Percentiles rank a stretch among this genome's conserved stretches.
These are phyloP conservation scores for Pseudopithomyces chartarum DNA, from an alignment of 2,329 filamentous ascomycete species.

Conservation along the genomic window DNA sequence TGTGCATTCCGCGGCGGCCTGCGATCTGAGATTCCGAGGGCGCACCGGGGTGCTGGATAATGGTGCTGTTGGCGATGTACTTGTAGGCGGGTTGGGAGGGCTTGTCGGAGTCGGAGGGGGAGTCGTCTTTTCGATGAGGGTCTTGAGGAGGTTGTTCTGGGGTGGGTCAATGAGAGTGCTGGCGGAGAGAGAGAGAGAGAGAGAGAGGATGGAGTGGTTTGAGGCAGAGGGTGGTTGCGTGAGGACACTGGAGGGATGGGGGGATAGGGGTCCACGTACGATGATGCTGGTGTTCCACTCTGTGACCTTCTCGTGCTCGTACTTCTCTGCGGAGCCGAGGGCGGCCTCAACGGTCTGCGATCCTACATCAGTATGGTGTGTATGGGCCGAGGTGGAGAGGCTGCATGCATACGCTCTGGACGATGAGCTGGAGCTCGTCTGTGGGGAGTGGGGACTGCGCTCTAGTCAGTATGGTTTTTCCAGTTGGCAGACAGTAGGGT, in stretches of 20 bases:
- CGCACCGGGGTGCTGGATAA: slow-evolving; percentile 81
- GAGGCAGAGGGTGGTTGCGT: slow-evolving; percentile 19
- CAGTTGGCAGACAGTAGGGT: background rate
- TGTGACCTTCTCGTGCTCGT: slow-evolving; percentile 84
- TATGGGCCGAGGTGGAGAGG: background rate
- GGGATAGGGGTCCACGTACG: slow-evolving; percentile 60
- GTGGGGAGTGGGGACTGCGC: slow-evolving; percentile 39
- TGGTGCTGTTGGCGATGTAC: slow-evolving; percentile 96
- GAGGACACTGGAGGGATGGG: slow-evolving; percentile 3
- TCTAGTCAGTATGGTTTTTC: slow-evolving; percentile 4
- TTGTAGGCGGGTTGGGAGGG: slow-evolving; percentile 74
- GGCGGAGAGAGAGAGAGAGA: slow-evolving; percentile 24
- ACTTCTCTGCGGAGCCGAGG: slow-evolving; percentile 74
- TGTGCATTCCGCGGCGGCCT: slow-evolving; percentile 89
- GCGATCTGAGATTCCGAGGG: slow-evolving; percentile 61
- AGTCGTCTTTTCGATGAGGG: slow-evolving; percentile 76
- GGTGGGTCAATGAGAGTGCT: background rate
- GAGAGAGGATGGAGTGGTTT: too few relatives aligned
- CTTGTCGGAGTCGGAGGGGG: slow-evolving; percentile 60
- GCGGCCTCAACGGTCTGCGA: slow-evolving; percentile 79
- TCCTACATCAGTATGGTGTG: slow-evolving; percentile 8
- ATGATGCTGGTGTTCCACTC: slow-evolving; percentile 94
- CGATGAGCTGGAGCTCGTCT: slow-evolving; percentile 37
- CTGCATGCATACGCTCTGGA: slow-evolving; percentile 27
- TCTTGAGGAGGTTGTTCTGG: slow-evolving; percentile 76